Percentiles rank a stretch among this genome's conserved stretches.
phyloP scores from a whole-genome alignment of 2,329 filamentous ascomycete species.

The Verticillium dahliae region DNA sequence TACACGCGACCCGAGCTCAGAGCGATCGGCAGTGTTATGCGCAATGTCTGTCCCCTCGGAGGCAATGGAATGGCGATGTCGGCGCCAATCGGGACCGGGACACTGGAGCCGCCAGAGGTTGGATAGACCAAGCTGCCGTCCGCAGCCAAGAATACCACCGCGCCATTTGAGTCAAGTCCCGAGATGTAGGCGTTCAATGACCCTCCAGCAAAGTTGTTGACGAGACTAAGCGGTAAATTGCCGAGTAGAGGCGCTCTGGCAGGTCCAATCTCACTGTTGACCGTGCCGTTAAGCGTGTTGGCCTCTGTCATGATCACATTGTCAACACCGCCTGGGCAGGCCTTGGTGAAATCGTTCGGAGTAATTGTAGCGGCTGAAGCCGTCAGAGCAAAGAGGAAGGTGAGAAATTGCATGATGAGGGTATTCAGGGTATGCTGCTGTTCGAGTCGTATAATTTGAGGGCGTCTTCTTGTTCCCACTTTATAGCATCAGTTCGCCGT shows the following conservation, averaged over 20 bases:
- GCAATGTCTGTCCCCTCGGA: constrained; percentile 25
- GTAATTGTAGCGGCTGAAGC: constrained; percentile 5
- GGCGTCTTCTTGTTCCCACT: not conserved
- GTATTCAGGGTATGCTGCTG: not conserved
- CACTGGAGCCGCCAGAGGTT: constrained; percentile 22
- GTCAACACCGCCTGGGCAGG: constrained; percentile 19
- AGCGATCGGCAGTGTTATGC: constrained; percentile 31
- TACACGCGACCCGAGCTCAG: constrained; percentile 36
- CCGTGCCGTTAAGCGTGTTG: constrained; percentile 33
- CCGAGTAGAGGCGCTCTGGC: constrained; percentile 1
- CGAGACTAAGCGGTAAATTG: constrained; percentile 22
- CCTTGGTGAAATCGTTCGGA: constrained; percentile 20
- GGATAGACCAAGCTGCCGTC: constrained; percentile 36
- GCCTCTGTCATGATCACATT: constrained; percentile 27
- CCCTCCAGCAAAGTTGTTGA: constrained; percentile 35
- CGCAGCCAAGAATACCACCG: constrained; percentile 34
- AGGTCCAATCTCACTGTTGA: constrained; percentile 5
- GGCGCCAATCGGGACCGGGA: constrained; percentile 28
- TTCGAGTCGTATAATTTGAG: not conserved
- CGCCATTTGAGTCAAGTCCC: constrained; percentile 30
- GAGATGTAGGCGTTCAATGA: constrained; percentile 37
- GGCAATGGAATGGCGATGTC: constrained; percentile 37
- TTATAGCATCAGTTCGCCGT: not conserved
- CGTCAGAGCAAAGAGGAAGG: constrained; percentile 2
- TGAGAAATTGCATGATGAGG: constrained; percentile 7